Conservation (phyloP, 768 basidiomycete genomes). For the Cyathus striatus region DNA sequence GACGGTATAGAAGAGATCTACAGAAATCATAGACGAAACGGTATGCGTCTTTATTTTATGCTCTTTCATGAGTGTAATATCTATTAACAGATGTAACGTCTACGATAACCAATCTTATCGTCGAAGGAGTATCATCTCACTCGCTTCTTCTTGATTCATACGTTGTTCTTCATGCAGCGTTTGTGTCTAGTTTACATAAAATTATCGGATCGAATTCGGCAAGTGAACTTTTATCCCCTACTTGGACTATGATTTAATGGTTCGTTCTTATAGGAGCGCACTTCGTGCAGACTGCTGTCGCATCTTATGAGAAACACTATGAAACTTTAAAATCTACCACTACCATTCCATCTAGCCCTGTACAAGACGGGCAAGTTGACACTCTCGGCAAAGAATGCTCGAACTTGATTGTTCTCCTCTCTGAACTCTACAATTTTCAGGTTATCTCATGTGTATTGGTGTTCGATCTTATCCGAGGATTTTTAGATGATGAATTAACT, state of each 20-base stretch:
- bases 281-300: slow-evolving; percentile 71
- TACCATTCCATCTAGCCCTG: slow-evolving; percentile 3
- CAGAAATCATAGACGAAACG: slow-evolving; percentile 71
- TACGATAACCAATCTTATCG: slow-evolving; percentile 68
- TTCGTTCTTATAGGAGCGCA: slow-evolving; percentile 86
- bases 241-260: too few relatives aligned
- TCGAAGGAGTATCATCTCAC: slow-evolving; percentile 76
- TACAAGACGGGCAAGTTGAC: slow-evolving; percentile 8
- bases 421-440: slow-evolving; percentile 95
- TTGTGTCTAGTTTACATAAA: slow-evolving; percentile 77
- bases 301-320: slow-evolving; percentile 61
- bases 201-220: slow-evolving; percentile 90
- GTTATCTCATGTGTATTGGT: slow-evolving; percentile 85
- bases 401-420: slow-evolving; percentile 82
- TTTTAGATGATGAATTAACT: slow-evolving; percentile 58
- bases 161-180: slow-evolving; percentile 82
- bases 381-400: slow-evolving; percentile 71
- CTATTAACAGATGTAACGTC: slow-evolving; percentile 85
- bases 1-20: slow-evolving; percentile 74
- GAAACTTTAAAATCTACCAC: slow-evolving; percentile 18
- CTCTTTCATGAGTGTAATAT: slow-evolving; percentile 1
- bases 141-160: slow-evolving; percentile 83
- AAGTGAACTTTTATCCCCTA: slow-evolving; percentile 15
- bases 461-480: slow-evolving; percentile 80
- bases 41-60: slow-evolving; percentile 33